A percentile compares a stretch with the other conserved stretches of the same genome.
These are phyloP conservation scores for Multifurca ochricompacta DNA, from an alignment of 768 basidiomycete genomes.

Conservation along the genomic window DNA sequence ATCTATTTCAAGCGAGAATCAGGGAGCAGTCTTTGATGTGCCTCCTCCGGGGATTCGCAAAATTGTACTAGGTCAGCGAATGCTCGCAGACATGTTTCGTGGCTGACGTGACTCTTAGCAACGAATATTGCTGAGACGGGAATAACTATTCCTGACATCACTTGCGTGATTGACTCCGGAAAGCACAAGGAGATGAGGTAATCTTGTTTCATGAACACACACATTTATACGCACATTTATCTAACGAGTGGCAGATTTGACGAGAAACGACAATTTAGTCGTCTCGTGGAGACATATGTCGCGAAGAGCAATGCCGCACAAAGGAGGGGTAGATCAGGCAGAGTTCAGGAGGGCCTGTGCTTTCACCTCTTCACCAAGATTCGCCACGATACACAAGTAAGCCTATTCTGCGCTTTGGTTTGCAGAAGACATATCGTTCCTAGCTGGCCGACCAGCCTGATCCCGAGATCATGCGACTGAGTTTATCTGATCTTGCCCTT, in stretches of 20 bases:
- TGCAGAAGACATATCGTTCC: not conserved
- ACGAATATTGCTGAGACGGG: conserved; percentile 96
- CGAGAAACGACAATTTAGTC: conserved; percentile 92
- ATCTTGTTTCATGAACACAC: not conserved
- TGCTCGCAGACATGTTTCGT: conserved; percentile 3
- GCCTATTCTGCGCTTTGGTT: conserved; percentile 9
- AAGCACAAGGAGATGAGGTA: conserved; percentile 92
- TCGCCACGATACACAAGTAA: conserved; percentile 72
- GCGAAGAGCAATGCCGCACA: conserved; percentile 89
- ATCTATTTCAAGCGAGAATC: conserved; percentile 84
- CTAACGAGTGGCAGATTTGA: conserved; percentile 56
- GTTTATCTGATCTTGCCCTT: conserved; percentile 83
- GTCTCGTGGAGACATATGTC: conserved; percentile 85
- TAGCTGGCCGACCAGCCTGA: conserved; percentile 86
- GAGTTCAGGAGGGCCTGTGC: conserved; percentile 81
- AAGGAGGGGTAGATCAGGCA: conserved; percentile 83
- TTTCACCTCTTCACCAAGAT: conserved; percentile 93
- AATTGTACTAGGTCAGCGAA: conserved; percentile 78
- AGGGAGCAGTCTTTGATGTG: conserved; percentile 83
- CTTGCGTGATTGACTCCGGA: conserved; percentile 91
- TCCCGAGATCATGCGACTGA: conserved; percentile 92
- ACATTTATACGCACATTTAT: conserved; percentile 7
- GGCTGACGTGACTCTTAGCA: conserved; percentile 35
- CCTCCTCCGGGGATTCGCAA: conserved; percentile 77
- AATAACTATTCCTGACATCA: conserved; percentile 96